Conservation (phyloP, 768 basidiomycete genomes). For the Rhizopogon sp. region DNA sequence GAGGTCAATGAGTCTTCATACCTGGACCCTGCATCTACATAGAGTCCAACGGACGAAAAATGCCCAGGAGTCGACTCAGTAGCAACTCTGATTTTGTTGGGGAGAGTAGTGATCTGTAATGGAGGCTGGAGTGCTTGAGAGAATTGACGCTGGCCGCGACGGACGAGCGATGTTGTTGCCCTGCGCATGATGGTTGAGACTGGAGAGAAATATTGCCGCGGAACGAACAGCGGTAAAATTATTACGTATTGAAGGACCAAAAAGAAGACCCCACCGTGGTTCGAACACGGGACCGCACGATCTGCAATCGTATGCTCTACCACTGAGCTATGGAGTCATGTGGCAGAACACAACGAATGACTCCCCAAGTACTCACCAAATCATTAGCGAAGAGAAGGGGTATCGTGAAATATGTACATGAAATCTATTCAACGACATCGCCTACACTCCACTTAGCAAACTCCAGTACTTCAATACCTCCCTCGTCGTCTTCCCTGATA, state of each 20-base stretch:
- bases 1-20: conserved; percentile 72
- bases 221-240: neutral
- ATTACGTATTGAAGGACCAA: conserved; percentile 5
- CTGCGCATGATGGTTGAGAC: conserved; percentile 32
- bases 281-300: conserved; percentile 55
- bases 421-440: conserved; percentile 24
- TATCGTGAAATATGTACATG: neutral
- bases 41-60: conserved; percentile 91
- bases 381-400: neutral
- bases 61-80: conserved; percentile 90
- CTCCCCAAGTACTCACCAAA: neutral
- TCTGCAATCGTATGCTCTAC: conserved; percentile 60
- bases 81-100: conserved; percentile 89
- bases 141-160: conserved; percentile 26
- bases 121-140: conserved; percentile 28
- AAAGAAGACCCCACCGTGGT: conserved; percentile 44
- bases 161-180: conserved; percentile 32
- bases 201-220: neutral
- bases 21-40: conserved; percentile 89
- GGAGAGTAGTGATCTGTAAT: conserved; percentile 74
- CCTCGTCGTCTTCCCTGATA: conserved; percentile 22
- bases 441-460: conserved; percentile 67
- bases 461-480: conserved; percentile 35
- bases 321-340: conserved; percentile 36
- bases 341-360: no score